phyloP scores from a whole-genome alignment of 495 filamentous ascomycete species.

The Aspergillus egyptiacus region DNA sequence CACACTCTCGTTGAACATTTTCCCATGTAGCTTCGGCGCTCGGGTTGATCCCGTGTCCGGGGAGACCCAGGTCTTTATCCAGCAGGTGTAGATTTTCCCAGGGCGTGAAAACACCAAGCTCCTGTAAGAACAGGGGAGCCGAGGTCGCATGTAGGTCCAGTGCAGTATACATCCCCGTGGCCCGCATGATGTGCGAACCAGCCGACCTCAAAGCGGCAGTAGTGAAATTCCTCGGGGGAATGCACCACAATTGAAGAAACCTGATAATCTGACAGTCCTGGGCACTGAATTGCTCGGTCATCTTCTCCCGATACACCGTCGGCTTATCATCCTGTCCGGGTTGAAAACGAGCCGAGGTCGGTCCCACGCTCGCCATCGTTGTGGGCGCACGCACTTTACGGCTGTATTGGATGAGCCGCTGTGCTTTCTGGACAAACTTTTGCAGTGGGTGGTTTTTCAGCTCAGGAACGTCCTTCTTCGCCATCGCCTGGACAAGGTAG shows the following conservation, averaged over 20 bases:
- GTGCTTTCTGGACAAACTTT: slow-evolving; percentile 61
- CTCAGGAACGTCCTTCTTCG: slow-evolving; percentile 14
- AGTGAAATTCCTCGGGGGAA: slow-evolving; percentile 45
- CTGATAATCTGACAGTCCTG: slow-evolving; percentile 56
- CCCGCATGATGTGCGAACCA: slow-evolving; percentile 66
- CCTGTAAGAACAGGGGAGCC: slow-evolving; percentile 71
- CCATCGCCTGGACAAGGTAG: slow-evolving; percentile 26
- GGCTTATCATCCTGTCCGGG: slow-evolving; percentile 29
- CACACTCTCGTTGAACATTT: slow-evolving; percentile 24
- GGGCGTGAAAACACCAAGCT: slow-evolving; percentile 73
- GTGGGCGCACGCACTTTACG: slow-evolving; percentile 58
- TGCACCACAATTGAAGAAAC: slow-evolving; percentile 59
- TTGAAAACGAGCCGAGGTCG: slow-evolving; percentile 36
- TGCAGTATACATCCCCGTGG: slow-evolving; percentile 61
- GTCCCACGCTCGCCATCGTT: slow-evolving; percentile 47
- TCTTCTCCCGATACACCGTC: slow-evolving; percentile 37
- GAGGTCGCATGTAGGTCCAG: slow-evolving; percentile 47
- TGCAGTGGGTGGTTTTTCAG: slow-evolving; percentile 38
- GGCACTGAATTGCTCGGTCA: slow-evolving; percentile 29
- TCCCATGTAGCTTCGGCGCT: slow-evolving; percentile 30
- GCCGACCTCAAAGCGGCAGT: slow-evolving; percentile 51
- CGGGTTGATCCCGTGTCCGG: slow-evolving; percentile 40
- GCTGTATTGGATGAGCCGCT: slow-evolving; percentile 58
- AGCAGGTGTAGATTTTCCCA: slow-evolving; percentile 73
- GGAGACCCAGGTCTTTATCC: slow-evolving; percentile 56